Percentiles rank a stretch among this genome's conserved stretches.
phyloP scores from a whole-genome alignment of 345 rosid species.

The Cochlearia excelsa region DNA sequence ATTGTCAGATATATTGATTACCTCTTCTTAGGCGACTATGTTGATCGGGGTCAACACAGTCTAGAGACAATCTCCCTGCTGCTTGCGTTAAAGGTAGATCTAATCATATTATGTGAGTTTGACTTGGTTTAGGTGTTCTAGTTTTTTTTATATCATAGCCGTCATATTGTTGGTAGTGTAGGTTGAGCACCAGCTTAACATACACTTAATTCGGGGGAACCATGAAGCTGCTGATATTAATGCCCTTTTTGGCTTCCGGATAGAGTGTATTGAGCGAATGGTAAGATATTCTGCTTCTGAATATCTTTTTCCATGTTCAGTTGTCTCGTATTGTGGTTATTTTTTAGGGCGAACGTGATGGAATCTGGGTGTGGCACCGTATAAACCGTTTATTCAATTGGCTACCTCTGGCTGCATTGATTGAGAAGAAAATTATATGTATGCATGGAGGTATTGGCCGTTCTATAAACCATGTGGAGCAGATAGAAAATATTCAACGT shows the following conservation, averaged over 20 bases:
- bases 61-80: constrained; percentile 89
- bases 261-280: constrained; percentile 98
- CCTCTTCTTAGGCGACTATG: constrained; percentile 98
- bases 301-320: constrained; percentile 24
- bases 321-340: constrained; percentile 27
- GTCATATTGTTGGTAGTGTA: constrained; percentile 37
- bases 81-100: constrained; percentile 87
- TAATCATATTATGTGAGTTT: constrained; percentile 5
- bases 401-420: constrained; percentile 94
- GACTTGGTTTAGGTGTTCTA: background rate
- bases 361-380: constrained; percentile 98
- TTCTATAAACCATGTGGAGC: constrained; percentile 94
- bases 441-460: constrained; percentile 99
- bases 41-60: constrained; percentile 99
- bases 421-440: constrained; percentile 95
- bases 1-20: constrained; percentile 87
- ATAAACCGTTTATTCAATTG: constrained; percentile 93
- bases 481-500: constrained; percentile 92
- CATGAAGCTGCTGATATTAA: constrained; percentile 99
- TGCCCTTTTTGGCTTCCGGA: constrained; percentile 97
- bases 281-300: constrained; percentile 42
- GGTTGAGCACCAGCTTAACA: constrained; percentile 88
- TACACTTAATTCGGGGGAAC: constrained; percentile 95
- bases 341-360: constrained; percentile 94
- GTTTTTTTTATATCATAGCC: background rate